These are phyloP conservation scores for Rugonectria rugulosa DNA, from an alignment of 2,329 filamentous ascomycete species.

Conservation along the genomic window DNA sequence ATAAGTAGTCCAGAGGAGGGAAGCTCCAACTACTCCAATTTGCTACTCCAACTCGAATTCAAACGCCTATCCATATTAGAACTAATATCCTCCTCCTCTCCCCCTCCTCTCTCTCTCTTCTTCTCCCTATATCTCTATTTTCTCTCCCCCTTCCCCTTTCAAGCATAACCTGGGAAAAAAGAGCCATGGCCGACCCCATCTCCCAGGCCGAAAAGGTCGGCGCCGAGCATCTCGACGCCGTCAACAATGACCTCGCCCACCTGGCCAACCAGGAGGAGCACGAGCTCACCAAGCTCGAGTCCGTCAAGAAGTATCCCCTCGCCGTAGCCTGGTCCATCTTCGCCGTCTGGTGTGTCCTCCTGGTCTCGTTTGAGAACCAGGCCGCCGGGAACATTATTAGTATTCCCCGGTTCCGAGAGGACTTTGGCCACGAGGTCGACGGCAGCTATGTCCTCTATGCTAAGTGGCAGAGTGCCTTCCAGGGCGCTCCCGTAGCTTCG, in stretches of 20 bases:
- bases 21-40: conserved; percentile 11
- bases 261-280: conserved; percentile 40
- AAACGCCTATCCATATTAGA: background rate
- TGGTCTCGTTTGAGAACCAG: conserved; percentile 52
- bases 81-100: background rate
- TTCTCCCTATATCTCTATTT: too few relatives aligned
- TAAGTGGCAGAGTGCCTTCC: conserved; percentile 54
- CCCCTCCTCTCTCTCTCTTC: background rate
- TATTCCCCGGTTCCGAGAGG: conserved; percentile 54
- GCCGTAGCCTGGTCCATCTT: conserved; percentile 47
- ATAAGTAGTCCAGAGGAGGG: conserved; percentile 22
- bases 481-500: conserved; percentile 50
- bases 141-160: background rate
- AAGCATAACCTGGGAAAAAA: background rate
- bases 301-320: conserved; percentile 37
- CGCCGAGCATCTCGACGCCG: conserved; percentile 22
- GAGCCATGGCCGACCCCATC: conserved; percentile 9
- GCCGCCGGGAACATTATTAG: conserved; percentile 50
- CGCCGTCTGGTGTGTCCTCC: conserved; percentile 49
- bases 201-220: conserved; percentile 25
- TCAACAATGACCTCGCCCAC: conserved; percentile 28
- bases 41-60: conserved; percentile 2
- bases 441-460: conserved; percentile 49
- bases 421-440: conserved; percentile 49
- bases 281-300: conserved; percentile 29